Evolutionary conservation across 2,329 filamentous ascomycete genomes (phyloP), one percentile per base, ranked within the genome.

Genomic region (Penicillium sp.): DNA sequence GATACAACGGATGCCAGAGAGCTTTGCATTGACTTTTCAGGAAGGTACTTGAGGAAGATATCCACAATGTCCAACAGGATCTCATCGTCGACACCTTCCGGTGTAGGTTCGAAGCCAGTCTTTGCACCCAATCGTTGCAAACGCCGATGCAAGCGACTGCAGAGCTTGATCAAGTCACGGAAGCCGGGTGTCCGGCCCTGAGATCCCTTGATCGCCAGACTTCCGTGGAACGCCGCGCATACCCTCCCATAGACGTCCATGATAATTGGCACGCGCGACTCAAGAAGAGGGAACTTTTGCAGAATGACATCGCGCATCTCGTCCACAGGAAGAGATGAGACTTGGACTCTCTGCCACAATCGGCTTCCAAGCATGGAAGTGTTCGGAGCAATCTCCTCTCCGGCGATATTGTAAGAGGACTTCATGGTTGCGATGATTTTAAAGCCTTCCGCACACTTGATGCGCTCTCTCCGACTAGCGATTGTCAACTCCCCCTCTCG

Each of bases 1-100:
- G 92, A 92, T 55, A 97, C 90, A 42, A 82, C 82, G 44, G 80
- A 77, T 41, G 88, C 83, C 39, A 74, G 62, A 18, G 62, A 60
- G 15, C 65, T 64, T 47, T 85, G 84, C 28, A 85, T 75, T 12
- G 82, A 78, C 28, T 80, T 79, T 51, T 87, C 87, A 9, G 88
- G 86, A 42, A 94, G 78, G 66, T 88, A 90, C 49, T 89, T 89
- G 39, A 90, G 86, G 70, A 99, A 97, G 67, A 92, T 95, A 71
- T 99, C 94, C 47, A 94, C 81, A 0, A 91, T 89, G 68, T 99
- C 94, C 75, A 96, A 83, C 65, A 96, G 96, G 72, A 97, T 95
- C 63, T 88, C 85, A 65, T 96, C 88, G 59, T 84, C 79, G 0
- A 83, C 83, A 1, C 81, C 82, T 63, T 93, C 88, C n/a, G 80